These are phyloP conservation scores for Dendrobium chrysotoxum DNA, from an alignment of 106 monocot species.

Conservation along the genomic window DNA sequence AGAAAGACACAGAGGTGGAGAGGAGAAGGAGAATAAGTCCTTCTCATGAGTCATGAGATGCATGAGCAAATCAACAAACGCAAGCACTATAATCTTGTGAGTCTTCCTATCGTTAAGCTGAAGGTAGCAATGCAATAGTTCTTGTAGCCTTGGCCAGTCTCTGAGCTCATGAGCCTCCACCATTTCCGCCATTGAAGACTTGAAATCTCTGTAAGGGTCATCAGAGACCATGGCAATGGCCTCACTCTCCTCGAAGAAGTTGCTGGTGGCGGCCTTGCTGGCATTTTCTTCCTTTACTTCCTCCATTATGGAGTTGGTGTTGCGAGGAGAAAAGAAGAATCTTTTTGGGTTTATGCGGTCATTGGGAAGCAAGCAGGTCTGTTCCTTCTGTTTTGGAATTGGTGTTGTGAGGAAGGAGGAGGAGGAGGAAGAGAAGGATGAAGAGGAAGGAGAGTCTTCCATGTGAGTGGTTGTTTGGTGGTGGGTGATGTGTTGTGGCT, in stretches of 20 bases:
- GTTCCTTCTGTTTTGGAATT: background rate
- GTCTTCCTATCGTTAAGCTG: constrained; percentile 40
- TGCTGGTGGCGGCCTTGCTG: background rate
- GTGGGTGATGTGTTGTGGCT: background rate
- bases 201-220: constrained; percentile 54
- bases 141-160: constrained; percentile 34
- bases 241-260: constrained; percentile 19
- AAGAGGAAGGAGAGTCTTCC: background rate
- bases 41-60: constrained; percentile 9
- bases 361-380: background rate
- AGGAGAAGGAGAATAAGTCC: background rate
- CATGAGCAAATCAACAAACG: constrained; percentile 48
- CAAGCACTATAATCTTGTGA: constrained; percentile 39
- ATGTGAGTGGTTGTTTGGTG: background rate
- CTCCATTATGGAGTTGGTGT: background rate
- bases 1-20: background rate
- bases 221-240: constrained; percentile 24
- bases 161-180: constrained; percentile 34
- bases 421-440: background rate
- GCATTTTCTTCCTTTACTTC: background rate
- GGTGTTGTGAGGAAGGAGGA: background rate
- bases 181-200: constrained; percentile 65
- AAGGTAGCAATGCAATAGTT: constrained; percentile 48
- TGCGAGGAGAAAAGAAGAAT: constrained; percentile 4
- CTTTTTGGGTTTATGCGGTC: background rate